These are phyloP conservation scores for Ceratocystis papillata DNA, from an alignment of 2,329 filamentous ascomycete genomes.

Conservation along the genomic window DNA sequence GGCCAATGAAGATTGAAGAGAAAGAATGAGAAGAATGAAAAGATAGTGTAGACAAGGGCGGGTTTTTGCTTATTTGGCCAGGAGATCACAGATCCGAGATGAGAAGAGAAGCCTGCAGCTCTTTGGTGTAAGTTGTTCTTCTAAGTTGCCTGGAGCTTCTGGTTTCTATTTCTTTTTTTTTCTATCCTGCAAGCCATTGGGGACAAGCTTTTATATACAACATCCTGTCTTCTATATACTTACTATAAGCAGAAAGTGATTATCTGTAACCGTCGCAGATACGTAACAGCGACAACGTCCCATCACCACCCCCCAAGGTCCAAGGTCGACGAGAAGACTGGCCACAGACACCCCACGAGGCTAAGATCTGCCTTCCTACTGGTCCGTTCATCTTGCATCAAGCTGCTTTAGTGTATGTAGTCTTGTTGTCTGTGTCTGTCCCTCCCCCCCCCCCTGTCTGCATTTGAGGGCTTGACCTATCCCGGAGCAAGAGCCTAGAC, in stretches of 20 bases:
- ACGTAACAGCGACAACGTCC: not conserved
- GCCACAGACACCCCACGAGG: constrained; percentile 12
- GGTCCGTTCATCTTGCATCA: not conserved
- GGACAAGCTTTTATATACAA: constrained; percentile 19
- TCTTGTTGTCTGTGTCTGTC: constrained; percentile 1
- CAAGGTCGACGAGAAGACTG: not conserved
- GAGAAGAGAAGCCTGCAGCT: not conserved
- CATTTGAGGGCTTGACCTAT: constrained; percentile 5
- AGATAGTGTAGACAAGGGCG: constrained; percentile 2
- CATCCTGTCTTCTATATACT: constrained; percentile 11
- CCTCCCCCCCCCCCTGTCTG: not conserved
- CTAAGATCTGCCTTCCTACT: not conserved
- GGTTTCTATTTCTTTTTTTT: not conserved
- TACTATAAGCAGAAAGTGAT: constrained; percentile 3
- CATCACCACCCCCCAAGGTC: not conserved
- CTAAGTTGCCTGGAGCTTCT: not conserved
- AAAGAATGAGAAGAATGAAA: not conserved
- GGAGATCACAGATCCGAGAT: no score
- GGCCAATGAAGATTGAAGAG: not conserved
- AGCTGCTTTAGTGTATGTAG: not conserved
- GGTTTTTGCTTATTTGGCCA: not conserved
- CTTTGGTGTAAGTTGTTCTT: not conserved
- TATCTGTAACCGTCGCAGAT: not conserved
- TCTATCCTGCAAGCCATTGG: constrained; percentile 2
- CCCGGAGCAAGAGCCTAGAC: constrained; percentile 8